phyloP scores from a whole-genome alignment of 345 rosid genomes.

The Lepidium didymum region DNA sequence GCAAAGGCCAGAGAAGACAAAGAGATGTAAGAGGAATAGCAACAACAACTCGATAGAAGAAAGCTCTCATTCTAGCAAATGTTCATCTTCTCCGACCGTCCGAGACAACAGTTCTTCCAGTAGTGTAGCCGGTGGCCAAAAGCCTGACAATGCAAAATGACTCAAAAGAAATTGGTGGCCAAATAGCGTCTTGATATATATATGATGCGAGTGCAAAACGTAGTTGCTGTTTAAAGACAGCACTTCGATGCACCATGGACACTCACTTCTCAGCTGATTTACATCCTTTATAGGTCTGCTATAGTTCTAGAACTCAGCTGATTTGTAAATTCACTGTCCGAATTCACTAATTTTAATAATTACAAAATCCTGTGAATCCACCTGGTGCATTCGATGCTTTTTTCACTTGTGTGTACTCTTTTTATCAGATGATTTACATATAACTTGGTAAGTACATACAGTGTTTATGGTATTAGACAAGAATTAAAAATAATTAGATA shows the following conservation, averaged over 20 bases:
- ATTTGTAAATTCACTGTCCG: conserved; percentile 1
- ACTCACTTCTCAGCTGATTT: background rate
- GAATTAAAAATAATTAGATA: background rate
- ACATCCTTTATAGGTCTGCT: background rate
- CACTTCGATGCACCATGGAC: conserved; percentile 1
- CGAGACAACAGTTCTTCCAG: conserved; percentile 66
- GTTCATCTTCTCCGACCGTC: conserved; percentile 62
- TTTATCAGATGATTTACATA: background rate
- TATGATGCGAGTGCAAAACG: background rate
- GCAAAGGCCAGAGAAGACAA: conserved; percentile 41
- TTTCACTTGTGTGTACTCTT: too few relatives aligned
- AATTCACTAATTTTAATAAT: background rate
- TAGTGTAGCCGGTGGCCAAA: conserved; percentile 52
- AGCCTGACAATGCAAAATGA: conserved; percentile 36
- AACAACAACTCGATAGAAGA: conserved; percentile 33
- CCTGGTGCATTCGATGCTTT: too few relatives aligned
- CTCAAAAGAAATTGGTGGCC: background rate
- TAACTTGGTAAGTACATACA: background rate
- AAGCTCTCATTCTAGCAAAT: conserved; percentile 53
- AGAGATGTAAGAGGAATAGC: conserved; percentile 39
- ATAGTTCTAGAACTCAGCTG: background rate
- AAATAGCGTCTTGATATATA: background rate
- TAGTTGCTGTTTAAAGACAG: background rate
- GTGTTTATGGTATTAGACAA: background rate
- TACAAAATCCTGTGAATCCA: too few relatives aligned